Base-by-base conservation (phyloP, 2,329 filamentous ascomycete species). In the Fusarium chlamydosporum region DNA sequence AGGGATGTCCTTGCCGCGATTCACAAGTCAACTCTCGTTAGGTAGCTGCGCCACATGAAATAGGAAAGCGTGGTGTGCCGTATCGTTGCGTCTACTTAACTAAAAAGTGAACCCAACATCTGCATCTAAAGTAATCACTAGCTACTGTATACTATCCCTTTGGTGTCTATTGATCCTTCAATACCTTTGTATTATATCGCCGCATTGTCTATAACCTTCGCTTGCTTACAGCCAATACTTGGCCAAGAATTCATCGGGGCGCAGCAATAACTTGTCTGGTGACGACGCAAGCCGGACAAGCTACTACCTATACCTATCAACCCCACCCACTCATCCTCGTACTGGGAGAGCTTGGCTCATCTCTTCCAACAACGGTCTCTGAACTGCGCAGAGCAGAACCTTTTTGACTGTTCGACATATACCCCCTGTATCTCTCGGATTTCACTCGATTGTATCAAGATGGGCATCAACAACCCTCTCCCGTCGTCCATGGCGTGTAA, bases 401-500 rank as follows among this genome's bases (percentile, higher is more conserved):
- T 31, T 46, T 12, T 53, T 18, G 23, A 11, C 56, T 12, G 26
- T 42, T 53, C 35, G 13, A 34, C 18, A 20, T 20, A 18, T 38
- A 38, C 47, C 33, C 26, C 33, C 45, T 41, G 6, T 9, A 43
- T 43, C 34, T 42, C 43, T 41, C 9, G 42, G 27, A 16, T 35
- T 40, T 15, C 52, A 29, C 42, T 47, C 29, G n/a, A 37, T 16
- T 40, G 33, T 48, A 55, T 27, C 62, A 68, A 63, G 31, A 89
- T 90, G 86, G 88, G 88, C 74, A 82, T 91, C 79, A 84, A 91
- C 76, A 91, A 89, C 74, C 88, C 88, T 70, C 84, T 91, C 64
- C 88, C 88, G 77, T 87, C 88, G 77, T 89, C 87, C 71, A 82
- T 91, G 83, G 86, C 87, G 79, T 90, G 88, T 91, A 86, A 85